Evolutionary conservation across 352 stramenopile genomes (phyloP).

Genomic region (Saprolegnia parasitica): DNA sequence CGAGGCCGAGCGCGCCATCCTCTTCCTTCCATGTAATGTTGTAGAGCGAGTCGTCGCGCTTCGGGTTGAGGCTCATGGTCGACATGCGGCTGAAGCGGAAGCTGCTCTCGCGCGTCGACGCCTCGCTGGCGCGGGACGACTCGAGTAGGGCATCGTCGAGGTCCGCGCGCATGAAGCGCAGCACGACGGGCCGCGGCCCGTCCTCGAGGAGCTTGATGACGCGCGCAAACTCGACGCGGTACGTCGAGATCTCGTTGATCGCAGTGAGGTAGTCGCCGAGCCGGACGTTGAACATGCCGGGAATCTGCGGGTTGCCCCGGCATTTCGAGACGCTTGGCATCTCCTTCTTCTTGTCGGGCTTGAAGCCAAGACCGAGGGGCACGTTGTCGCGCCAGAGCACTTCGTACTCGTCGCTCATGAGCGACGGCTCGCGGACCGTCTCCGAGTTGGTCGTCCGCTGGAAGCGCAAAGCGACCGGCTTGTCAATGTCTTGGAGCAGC

Average conservation of each 20-base stretch:
- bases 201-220: constrained; percentile 21
- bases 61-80: constrained; percentile 44
- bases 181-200: constrained; percentile 10
- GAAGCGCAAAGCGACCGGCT: constrained; percentile 73
- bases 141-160: constrained; percentile 9
- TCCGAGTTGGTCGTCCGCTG: constrained; percentile 39
- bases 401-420: constrained; percentile 83
- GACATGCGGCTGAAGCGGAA: constrained; percentile 58
- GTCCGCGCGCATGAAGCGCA: constrained; percentile 6
- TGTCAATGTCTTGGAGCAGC: constrained; percentile 74
- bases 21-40: constrained; percentile 89
- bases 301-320: background rate
- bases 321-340: constrained; percentile 22
- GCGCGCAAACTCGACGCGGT: background rate
- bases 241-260: constrained; percentile 27
- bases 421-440: constrained; percentile 36
- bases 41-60: constrained; percentile 58
- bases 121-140: constrained; percentile 68
- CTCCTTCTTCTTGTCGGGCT: constrained; percentile 43
- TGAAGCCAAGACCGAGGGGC: constrained; percentile 37
- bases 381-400: constrained; percentile 57
- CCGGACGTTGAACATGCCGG: constrained; percentile 5
- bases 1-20: constrained; percentile 76
- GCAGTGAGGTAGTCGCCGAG: constrained; percentile 25
- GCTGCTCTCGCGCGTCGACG: constrained; percentile 43